Evolutionary conservation across 768 basidiomycete species (phyloP), one percentile per base, ranked within the genome.

Genomic region (Mycena pura): DNA sequence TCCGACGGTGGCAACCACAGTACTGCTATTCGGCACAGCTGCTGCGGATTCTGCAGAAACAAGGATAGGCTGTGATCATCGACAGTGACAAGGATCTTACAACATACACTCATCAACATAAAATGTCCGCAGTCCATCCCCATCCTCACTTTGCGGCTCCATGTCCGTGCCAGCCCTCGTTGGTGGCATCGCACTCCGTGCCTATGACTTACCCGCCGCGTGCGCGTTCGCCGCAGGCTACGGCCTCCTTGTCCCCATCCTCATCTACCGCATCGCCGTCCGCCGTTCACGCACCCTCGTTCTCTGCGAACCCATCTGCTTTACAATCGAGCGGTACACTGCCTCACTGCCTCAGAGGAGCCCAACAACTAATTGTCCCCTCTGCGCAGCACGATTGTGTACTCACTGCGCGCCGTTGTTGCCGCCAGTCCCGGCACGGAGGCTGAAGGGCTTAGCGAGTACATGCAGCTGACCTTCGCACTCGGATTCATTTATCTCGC

Each of bases 401-500:
- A 70, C 56, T 63, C 62, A 13, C 62, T 73, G 22, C 69, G 72
- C 29, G 67, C 72, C 14, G 60, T 45, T 7, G 51, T 62, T 11
- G 47, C 70, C 32, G 45, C 52, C 13, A 43, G 32, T n/a, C 59
- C 64, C 3, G 58, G 58, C 15, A 64, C 48, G 1, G 69, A 65
- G 52, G 57, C 62, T 5, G 43, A 62, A 14, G 73, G 71, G 3
- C 52, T 74, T 32, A 68, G 69, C 48, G 66, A 69, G 39, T 75
- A 75, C 61, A 54, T 72, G 53, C 72, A 73, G 49, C 61, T 59
- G 22, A 71, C 68, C 2, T 64, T 70, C 2, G 69, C 62, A 24
- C 62, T 73, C 60, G 71, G 72, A 5, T 73, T 70, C 47, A 57
- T 76, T 19, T 53, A 59, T 14, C 63, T 76, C 8, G 63, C 62